phyloP scores from a whole-genome alignment of 495 filamentous ascomycete genomes.

The Penicillium waksmanii region DNA sequence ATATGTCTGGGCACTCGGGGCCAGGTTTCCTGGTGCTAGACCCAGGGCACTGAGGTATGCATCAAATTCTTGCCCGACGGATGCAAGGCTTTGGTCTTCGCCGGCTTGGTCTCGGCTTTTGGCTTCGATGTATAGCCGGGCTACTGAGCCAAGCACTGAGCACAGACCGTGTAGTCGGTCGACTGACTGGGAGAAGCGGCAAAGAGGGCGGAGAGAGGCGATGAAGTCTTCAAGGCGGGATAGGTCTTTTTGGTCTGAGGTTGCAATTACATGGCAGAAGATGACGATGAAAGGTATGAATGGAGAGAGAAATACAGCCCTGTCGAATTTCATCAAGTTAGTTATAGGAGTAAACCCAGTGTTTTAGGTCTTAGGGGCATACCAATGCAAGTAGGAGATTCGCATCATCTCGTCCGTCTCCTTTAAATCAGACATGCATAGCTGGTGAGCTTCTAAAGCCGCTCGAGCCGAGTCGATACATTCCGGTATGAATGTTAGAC shows the following conservation, averaged over 20 bases:
- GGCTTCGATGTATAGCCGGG: constrained; percentile 64
- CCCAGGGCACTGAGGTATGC: constrained; percentile 66
- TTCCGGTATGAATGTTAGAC: constrained; percentile 56
- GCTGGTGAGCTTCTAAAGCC: constrained; percentile 57
- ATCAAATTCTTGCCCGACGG: constrained; percentile 64
- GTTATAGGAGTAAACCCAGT: neutral
- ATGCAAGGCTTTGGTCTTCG: constrained; percentile 46
- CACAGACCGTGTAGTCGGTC: constrained; percentile 62
- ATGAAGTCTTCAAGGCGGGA: constrained; percentile 59
- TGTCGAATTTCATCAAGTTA: constrained; percentile 28
- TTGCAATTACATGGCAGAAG: constrained; percentile 68
- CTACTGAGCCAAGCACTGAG: constrained; percentile 63
- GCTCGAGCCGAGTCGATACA: constrained; percentile 63
- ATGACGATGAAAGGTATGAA: constrained; percentile 72
- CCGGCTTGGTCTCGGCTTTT: constrained; percentile 50
- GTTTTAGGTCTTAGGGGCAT: constrained; percentile 16
- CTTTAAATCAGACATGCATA: constrained; percentile 52
- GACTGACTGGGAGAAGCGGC: constrained; percentile 57
- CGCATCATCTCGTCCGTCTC: constrained; percentile 47
- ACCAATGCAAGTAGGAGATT: constrained; percentile 68
- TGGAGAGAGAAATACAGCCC: constrained; percentile 66
- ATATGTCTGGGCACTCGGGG: constrained; percentile 11
- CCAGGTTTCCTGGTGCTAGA: constrained; percentile 50
- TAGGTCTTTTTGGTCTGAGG: constrained; percentile 49
- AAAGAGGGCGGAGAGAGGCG: constrained; percentile 55